phyloP scores from a whole-genome alignment of 768 basidiomycete species.

The Phallus indusiatus region DNA sequence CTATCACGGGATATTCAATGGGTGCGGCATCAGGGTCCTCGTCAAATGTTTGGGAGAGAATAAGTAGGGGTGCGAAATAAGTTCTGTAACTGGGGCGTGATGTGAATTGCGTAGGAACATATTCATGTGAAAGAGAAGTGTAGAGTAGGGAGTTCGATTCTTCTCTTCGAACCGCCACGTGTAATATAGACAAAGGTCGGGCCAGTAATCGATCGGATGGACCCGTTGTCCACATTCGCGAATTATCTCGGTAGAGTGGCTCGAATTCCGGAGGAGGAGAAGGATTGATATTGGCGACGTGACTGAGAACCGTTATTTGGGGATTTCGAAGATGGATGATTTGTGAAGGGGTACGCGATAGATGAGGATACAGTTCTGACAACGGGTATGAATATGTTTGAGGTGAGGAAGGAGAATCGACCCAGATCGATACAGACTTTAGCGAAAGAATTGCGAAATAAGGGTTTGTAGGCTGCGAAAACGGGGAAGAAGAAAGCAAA shows the following conservation, averaged over 20 bases:
- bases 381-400: constrained; percentile 7
- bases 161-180: constrained; percentile 1
- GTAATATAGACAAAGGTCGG: constrained; percentile 6
- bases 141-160: not conserved
- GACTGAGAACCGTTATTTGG: not conserved
- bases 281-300: constrained; percentile 6
- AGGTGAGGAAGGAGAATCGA: constrained; percentile 8
- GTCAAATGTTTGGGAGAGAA: not conserved
- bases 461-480: constrained; percentile 1
- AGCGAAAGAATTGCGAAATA: constrained; percentile 9
- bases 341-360: not conserved
- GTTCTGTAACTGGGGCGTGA: constrained; percentile 1
- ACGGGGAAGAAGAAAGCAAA: not conserved
- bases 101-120: constrained; percentile 5
- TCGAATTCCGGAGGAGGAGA: constrained; percentile 2
- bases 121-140: constrained; percentile 8
- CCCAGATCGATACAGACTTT: constrained; percentile 6
- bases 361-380: constrained; percentile 7
- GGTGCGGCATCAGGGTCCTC: not conserved
- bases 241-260: constrained; percentile 7
- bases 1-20: not conserved
- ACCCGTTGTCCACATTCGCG: constrained; percentile 6
- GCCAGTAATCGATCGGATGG: not conserved
- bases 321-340: not conserved
- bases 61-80: constrained; percentile 3